A percentile compares a stretch with the other conserved stretches of the same genome.
phyloP scores from a whole-genome alignment of 805 yeast genomes.

The Metschnikowia lunata region DNA sequence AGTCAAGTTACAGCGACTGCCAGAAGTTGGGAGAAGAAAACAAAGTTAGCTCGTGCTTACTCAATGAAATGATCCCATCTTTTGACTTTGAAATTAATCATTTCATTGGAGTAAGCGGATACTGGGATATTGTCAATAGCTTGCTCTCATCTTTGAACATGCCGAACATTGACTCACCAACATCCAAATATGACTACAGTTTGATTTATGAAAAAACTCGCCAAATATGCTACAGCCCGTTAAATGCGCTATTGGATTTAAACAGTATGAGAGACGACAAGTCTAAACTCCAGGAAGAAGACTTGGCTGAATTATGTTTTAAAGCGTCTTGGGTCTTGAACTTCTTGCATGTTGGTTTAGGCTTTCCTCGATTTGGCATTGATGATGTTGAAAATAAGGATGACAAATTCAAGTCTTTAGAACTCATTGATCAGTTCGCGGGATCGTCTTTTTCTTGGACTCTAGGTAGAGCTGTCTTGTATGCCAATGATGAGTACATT shows the following conservation, averaged over 20 bases:
- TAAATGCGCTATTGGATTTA: conserved; percentile 32
- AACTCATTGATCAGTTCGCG: conserved; percentile 39
- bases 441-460: conserved; percentile 53
- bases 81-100: conserved; percentile 54
- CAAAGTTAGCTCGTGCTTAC: conserved; percentile 44
- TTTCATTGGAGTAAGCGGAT: conserved; percentile 64
- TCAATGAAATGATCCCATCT: conserved; percentile 50
- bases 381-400: conserved; percentile 26
- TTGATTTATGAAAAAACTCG: conserved; percentile 42
- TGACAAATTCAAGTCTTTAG: conserved; percentile 32
- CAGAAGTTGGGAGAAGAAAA: conserved; percentile 27
- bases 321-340: conserved; percentile 56
- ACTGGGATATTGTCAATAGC: conserved; percentile 57
- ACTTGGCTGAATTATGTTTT: conserved; percentile 53
- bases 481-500: conserved; percentile 52
- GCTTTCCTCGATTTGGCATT: conserved; percentile 50
- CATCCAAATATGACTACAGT: conserved; percentile 40
- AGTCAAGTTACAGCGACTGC: conserved; percentile 24
- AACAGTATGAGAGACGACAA: conserved; percentile 25
- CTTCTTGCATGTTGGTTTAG: conserved; percentile 56
- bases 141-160: conserved; percentile 28
- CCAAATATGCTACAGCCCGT: conserved; percentile 44
- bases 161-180: conserved; percentile 19
- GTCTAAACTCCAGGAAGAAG: conserved; percentile 37
- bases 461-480: conserved; percentile 56